Evolutionary conservation across 768 basidiomycete genomes (phyloP), one percentile per base, ranked within the genome.

Genomic region (Boletus insuetus): DNA sequence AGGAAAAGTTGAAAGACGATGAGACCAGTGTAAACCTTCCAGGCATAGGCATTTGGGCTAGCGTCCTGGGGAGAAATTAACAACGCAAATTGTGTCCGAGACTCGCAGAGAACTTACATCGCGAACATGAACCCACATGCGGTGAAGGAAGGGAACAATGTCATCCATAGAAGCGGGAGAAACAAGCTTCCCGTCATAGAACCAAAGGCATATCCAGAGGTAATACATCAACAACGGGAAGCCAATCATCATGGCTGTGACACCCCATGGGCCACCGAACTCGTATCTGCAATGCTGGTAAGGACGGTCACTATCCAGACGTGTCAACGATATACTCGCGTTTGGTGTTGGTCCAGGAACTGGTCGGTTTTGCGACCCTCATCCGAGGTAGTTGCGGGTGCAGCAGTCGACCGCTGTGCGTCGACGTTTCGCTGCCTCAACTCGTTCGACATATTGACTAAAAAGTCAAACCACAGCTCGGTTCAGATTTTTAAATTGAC

Each of bases 221-320:
- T 98, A 99, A 73, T 97, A 99, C 94, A 99, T 98, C 58, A 98
- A 80, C 24, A 88, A 71, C 0, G 97, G 97, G 69, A 99, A 99
- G 45, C 89, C 87, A 19, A 86, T 78, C 89, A 99, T 98, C 75
- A 99, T 98, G 13, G 88, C 89, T 12, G 84, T 71, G 26, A 95
- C 94, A 43, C 96, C 97, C 74, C 80, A 80, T 40, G 96, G 94
- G 3, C 96, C 96, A 59, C 97, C 96, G 66, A 99, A 99, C 72
- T 99, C 95, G 75, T 91, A 96, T 37, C 93, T 95, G 60, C 29
- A 39, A 39, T 14, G 53, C 48, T n/a, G 53, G 40, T 59, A 9
- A 62, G 53, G 20, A 31, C 2, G 16, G 43, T 52, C 56, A 45
- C n/a, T 3, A 11, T 29, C 14, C 10, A 4, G 9, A 26, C 12